A percentile compares a stretch with the other conserved stretches of the same genome.
Evolutionary conservation across 176 grass and related monocot genomes (phyloP).

Genomic region (Typha latifolia): DNA sequence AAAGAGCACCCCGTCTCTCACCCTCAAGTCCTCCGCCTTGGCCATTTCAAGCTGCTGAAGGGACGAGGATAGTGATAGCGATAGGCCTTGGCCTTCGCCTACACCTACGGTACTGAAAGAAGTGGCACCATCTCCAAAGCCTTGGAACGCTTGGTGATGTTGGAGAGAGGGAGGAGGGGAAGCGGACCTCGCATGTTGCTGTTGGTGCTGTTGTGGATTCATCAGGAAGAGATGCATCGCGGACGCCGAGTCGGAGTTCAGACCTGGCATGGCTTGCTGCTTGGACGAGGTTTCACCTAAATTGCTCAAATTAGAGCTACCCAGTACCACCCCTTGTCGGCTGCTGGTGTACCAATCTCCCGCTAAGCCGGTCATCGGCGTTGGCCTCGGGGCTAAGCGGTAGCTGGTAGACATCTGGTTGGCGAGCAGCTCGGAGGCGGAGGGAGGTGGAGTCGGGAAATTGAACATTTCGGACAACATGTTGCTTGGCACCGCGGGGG

Average conservation of each 20-base stretch:
- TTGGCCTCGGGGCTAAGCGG: constrained; percentile 37
- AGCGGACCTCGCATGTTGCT: constrained; percentile 44
- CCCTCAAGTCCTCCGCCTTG: constrained; percentile 78
- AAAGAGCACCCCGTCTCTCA: constrained; percentile 73
- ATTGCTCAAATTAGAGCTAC: constrained; percentile 1
- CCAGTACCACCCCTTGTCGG: constrained; percentile 8
- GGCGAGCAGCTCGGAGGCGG: constrained; percentile 66
- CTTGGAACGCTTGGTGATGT: constrained; percentile 70
- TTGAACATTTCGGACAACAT: constrained; percentile 99
- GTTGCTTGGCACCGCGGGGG: constrained; percentile 43
- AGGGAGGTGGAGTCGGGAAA: constrained; percentile 38
- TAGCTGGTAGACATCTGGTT: constrained; percentile 63
- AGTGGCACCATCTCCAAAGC: constrained; percentile 29
- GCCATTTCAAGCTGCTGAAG: constrained; percentile 95
- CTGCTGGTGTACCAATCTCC: constrained; percentile 23
- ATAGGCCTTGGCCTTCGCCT: constrained; percentile 77
- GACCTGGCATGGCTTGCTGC: constrained; percentile 21
- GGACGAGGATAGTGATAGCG: constrained; percentile 75
- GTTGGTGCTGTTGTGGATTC: constrained; percentile 71
- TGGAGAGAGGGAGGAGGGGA: constrained; percentile 52
- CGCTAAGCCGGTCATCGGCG: constrained; percentile 17
- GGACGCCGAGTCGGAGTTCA: constrained; percentile 45
- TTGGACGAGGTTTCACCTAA: constrained; percentile 3
- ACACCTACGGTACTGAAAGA: constrained; percentile 40
- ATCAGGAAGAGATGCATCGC: constrained; percentile 86